Evolutionary conservation across 306 rosid genomes (phyloP).

Genomic region (Ammopiptanthus mongolicus): DNA sequence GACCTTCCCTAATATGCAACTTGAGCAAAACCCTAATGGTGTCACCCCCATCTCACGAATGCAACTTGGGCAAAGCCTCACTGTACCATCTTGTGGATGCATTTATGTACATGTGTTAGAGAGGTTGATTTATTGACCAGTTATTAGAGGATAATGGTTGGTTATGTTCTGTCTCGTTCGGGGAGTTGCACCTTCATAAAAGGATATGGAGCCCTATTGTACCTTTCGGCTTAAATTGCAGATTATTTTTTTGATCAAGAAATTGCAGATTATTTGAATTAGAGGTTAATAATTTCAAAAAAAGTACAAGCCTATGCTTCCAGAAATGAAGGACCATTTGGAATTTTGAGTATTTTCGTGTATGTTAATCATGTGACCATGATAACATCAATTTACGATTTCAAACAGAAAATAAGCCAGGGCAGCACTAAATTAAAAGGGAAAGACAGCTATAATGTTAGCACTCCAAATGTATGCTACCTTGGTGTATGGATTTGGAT

Average conservation of each 20-base stretch:
- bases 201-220: not conserved
- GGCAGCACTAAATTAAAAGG: not conserved
- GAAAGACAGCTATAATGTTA: not conserved
- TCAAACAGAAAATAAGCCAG: not conserved
- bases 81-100: not conserved
- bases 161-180: not conserved
- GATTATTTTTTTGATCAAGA: too few species aligned
- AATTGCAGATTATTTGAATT: not conserved
- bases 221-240: not conserved
- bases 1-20: not conserved
- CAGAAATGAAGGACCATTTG: not conserved
- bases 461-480: too few species aligned
- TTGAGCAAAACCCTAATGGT: not conserved
- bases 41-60: not conserved
- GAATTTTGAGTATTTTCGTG: not conserved
- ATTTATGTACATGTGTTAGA: not conserved
- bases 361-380: not conserved
- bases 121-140: not conserved
- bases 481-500: too few species aligned
- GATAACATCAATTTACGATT: slow-evolving; percentile 1
- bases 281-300: not conserved
- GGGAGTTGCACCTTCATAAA: not conserved
- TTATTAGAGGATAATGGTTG: not conserved
- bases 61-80: not conserved
- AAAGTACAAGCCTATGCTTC: not conserved